Evolutionary conservation across 108 stramenopile species (phyloP).

Genomic region (Fistulifera pelliculosa): DNA sequence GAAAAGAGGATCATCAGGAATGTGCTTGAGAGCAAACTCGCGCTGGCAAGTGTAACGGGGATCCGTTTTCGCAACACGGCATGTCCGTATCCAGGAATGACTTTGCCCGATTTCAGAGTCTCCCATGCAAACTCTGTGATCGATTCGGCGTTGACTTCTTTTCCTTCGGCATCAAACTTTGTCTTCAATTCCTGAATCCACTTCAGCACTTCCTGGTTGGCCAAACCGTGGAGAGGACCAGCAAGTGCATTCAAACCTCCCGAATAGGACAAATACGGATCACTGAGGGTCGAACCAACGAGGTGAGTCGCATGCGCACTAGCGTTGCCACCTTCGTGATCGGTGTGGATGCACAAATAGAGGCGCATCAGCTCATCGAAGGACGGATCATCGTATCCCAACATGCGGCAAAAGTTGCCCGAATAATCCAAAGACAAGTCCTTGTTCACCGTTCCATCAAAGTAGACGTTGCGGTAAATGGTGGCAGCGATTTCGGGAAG

Average conservation of each 20-base stretch:
- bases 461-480: conserved; percentile 95
- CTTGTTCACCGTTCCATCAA: conserved; percentile 88
- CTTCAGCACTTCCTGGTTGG: conserved; percentile 97
- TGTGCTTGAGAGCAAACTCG: conserved; percentile 98
- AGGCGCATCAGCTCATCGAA: conserved; percentile 99
- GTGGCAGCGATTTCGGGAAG: conserved; percentile 96
- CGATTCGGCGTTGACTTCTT: conserved; percentile 92
- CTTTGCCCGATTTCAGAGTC: conserved; percentile 97
- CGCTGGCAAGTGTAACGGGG: conserved; percentile 99
- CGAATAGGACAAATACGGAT: conserved; percentile 93
- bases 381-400: conserved; percentile 87
- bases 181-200: conserved; percentile 93
- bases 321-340: conserved; percentile 99
- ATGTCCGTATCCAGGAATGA: conserved; percentile 99
- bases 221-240: conserved; percentile 97
- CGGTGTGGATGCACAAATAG: conserved; percentile 98
- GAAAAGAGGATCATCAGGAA: conserved; percentile 97
- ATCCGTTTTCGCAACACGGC: conserved; percentile 98
- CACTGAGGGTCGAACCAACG: conserved; percentile 92
- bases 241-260: conserved; percentile 97
- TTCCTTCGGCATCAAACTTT: conserved; percentile 91
- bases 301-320: conserved; percentile 98
- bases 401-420: conserved; percentile 98
- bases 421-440: conserved; percentile 93
- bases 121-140: conserved; percentile 99